phyloP scores from a whole-genome alignment of 495 filamentous ascomycete genomes.

The Darksidea phi region DNA sequence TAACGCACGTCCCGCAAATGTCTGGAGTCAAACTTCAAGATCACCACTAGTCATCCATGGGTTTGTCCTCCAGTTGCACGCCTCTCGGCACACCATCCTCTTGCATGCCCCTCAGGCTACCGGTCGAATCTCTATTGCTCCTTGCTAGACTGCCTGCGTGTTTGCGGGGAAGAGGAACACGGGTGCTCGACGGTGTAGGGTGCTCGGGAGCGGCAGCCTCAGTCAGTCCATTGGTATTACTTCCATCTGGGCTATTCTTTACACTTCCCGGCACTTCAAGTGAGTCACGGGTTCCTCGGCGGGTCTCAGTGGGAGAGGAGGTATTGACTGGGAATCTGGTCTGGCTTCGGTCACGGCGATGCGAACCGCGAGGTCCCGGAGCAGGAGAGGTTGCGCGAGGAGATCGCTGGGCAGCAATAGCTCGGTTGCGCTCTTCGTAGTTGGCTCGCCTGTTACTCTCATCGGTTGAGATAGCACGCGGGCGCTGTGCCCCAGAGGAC shows the following conservation, averaged over 20 bases:
- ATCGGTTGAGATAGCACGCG: constrained; percentile 89
- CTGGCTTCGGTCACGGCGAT: constrained; percentile 75
- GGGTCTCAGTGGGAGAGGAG: constrained; percentile 56
- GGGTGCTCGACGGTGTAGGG: constrained; percentile 37
- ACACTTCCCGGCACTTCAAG: constrained; percentile 55
- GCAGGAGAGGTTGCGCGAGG: constrained; percentile 45
- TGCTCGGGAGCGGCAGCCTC: constrained; percentile 6
- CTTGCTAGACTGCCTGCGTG: constrained; percentile 24
- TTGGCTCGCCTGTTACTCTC: constrained; percentile 92
- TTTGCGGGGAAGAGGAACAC: constrained; percentile 33
- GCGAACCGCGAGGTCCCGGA: constrained; percentile 70
- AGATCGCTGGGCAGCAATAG: constrained; percentile 61
- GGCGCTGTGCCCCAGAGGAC: constrained; percentile 49
- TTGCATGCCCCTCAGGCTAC: constrained; percentile 38
- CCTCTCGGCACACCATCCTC: constrained; percentile 50
- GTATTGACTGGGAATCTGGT: constrained; percentile 76
- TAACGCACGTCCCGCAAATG: no score
- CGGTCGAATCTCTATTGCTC: constrained; percentile 43
- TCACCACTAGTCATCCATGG: constrained; percentile 75
- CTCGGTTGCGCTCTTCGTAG: constrained; percentile 87
- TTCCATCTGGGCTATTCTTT: constrained; percentile 31
- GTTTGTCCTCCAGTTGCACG: constrained; percentile 76
- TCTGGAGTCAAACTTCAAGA: background rate
- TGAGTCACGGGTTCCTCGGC: constrained; percentile 55
- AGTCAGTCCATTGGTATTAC: constrained; percentile 24